Evolutionary conservation across 192 early-diverging fungal genomes (phyloP), one percentile per base, ranked within the genome.

Genomic region (Coemansia umbellata): DNA sequence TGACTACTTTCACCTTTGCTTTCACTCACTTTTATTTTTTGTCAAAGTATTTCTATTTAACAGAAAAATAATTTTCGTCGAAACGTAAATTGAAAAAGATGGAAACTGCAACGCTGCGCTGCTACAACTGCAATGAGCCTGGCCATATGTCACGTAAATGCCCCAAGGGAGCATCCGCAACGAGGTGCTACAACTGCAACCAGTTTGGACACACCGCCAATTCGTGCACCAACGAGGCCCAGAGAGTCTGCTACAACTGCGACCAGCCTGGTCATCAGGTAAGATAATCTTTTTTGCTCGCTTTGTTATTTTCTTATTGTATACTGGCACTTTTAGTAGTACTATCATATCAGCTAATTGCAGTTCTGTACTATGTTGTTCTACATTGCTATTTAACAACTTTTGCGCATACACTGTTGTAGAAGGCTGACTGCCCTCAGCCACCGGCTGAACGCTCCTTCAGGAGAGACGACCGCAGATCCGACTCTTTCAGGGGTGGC

Each of bases 111-210:
- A n/a, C n/a, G n/a, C n/a, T n/a, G 8, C 47, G 63, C n/a, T 84
- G 82, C 66, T 82, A 78, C 68, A 84, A 84, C 60, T 79, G 78
- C 68, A 50, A 58, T 21, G 47, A 69, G 11, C n/a, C 42, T 13
- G 80, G 79, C 13, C 82, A 84, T 44, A 45, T 75, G 5, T 71
- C 78, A 14, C 78, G 80, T 27, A 62, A 54, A 8, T 84, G 82
- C 55, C 65, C 79, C 19, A 39, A 53, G 17, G 69, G 67, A 7
- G 60, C 47, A n/a, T 58, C 50, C 11, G 75, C 69, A 35, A 50
- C 49, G 10, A 48, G 31, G 13, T 84, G 82, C 74, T 79, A 80
- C 69, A 79, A 80, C 70, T 84, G 82, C 59, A 28, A 53, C 3
- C 18, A 65, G 31, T 55, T 49, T 2, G 81, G 80, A n/a, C 81